A percentile compares a stretch with the other conserved stretches of the same genome.
Conservation (phyloP, 805 yeast genomes). For the Candida silvatica region DNA sequence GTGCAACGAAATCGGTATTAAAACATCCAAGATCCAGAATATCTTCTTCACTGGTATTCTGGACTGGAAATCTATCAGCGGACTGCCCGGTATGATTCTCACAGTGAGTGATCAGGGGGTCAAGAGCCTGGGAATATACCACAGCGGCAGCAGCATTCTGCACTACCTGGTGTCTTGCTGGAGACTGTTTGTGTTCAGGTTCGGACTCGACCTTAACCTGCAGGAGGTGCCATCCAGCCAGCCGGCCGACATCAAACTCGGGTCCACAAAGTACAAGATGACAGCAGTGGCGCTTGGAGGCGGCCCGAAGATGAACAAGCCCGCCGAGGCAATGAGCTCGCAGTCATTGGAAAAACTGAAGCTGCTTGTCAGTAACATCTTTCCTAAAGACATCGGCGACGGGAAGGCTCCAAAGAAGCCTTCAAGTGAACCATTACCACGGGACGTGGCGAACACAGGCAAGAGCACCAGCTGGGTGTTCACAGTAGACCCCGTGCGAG, state of each 20-base stretch:
- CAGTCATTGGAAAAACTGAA: slow-evolving; percentile 6
- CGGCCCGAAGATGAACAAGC: no score
- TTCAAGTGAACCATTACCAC: slow-evolving; percentile 17
- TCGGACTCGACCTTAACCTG: slow-evolving; percentile 45
- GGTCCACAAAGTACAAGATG: slow-evolving; percentile 11
- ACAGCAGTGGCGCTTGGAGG: slow-evolving; percentile 15
- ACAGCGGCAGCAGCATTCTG: slow-evolving; percentile 33
- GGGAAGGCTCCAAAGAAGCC: slow-evolving; percentile 9
- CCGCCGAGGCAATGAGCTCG: not conserved
- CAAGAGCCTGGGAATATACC: slow-evolving; percentile 43
- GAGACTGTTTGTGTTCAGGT: slow-evolving; percentile 80
- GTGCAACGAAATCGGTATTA: slow-evolving; percentile 50
- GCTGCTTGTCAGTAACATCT: slow-evolving; percentile 14
- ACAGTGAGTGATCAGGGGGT: slow-evolving; percentile 76
- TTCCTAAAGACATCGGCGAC: slow-evolving; percentile 11
- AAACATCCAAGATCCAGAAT: slow-evolving; percentile 48
- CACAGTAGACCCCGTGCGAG: slow-evolving; percentile 58
- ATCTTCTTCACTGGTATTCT: slow-evolving; percentile 75
- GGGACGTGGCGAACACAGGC: slow-evolving; percentile 15
- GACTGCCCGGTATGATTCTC: slow-evolving; percentile 81
- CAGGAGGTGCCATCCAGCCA: no score
- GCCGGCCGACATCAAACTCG: slow-evolving; percentile 1
- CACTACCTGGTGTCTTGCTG: slow-evolving; percentile 66
- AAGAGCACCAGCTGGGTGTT: slow-evolving; percentile 62
- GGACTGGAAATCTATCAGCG: slow-evolving; percentile 78